Evolutionary conservation across 1,284 basidiomycete genomes (phyloP).

Genomic region (Athelia sp.): DNA sequence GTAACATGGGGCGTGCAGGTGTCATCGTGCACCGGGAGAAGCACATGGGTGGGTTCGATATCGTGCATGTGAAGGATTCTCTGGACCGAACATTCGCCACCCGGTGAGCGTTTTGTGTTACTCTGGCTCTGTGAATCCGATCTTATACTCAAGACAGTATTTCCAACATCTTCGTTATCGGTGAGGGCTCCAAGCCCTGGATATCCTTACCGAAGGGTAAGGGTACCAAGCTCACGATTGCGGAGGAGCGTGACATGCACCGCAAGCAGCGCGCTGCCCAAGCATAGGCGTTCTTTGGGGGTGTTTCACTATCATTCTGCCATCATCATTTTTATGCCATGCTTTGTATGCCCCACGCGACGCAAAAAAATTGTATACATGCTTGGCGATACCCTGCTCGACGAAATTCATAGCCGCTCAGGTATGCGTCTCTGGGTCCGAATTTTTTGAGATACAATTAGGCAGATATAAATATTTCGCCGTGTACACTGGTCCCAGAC

Average conservation of each 20-base stretch:
- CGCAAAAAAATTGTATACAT: constrained; percentile 1
- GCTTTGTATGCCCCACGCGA: constrained; percentile 41
- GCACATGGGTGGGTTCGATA: constrained; percentile 97
- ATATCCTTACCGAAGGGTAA: constrained; percentile 98
- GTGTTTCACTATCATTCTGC: constrained; percentile 10
- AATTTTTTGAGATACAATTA: no score
- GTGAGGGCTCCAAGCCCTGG: constrained; percentile 93
- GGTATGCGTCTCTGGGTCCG: no score
- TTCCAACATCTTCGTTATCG: constrained; percentile 97
- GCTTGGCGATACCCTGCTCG: not conserved
- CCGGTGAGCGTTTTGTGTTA: constrained; percentile 52
- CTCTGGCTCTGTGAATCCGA: not conserved
- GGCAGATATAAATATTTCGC: no score
- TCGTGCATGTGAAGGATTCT: constrained; percentile 95
- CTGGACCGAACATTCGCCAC: constrained; percentile 95
- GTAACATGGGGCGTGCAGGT: constrained; percentile 99
- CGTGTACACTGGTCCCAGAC: no score
- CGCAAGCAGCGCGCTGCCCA: constrained; percentile 69
- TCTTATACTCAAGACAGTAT: constrained; percentile 50
- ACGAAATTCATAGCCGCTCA: no score
- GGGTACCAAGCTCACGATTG: constrained; percentile 91
- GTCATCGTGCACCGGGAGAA: constrained; percentile 95
- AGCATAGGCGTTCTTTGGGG: constrained; percentile 35
- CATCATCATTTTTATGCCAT: constrained; percentile 38
- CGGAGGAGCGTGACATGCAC: constrained; percentile 80